Evolutionary conservation across 306 rosid genomes (phyloP).

Genomic region (Abrus precatorius): DNA sequence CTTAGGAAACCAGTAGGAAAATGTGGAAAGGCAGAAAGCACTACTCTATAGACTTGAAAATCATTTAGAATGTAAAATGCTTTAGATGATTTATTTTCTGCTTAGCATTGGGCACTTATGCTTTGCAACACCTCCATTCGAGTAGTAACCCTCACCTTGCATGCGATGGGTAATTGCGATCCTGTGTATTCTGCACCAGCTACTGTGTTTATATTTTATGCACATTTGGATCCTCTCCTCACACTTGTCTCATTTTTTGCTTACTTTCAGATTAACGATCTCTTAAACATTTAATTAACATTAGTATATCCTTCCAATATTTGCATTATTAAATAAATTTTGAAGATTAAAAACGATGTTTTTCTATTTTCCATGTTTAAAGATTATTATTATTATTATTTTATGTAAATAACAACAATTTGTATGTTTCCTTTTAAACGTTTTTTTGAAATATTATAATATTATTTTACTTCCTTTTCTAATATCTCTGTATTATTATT

Average conservation of each 20-base stretch:
- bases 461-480: too few relatives aligned
- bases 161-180: neutral
- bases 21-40: neutral
- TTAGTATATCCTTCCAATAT: too few relatives aligned
- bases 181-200: too few relatives aligned
- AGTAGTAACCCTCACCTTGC: neutral
- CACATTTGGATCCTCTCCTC: neutral
- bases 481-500: too few relatives aligned
- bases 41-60: neutral
- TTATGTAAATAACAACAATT: too few relatives aligned
- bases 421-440: too few relatives aligned
- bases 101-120: neutral
- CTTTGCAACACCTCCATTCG: neutral
- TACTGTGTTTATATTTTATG: neutral
- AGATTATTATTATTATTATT: too few relatives aligned
- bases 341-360: too few relatives aligned
- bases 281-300: too few relatives aligned
- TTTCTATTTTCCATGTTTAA: too few relatives aligned
- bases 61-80: neutral
- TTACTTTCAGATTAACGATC: neutral
- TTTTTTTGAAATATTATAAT: too few relatives aligned
- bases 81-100: neutral
- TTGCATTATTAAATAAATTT: too few relatives aligned
- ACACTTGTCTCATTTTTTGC: neutral
- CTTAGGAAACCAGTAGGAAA: neutral